These are phyloP conservation scores for Cladosporium sp. DNA, from an alignment of 2,329 filamentous ascomycete genomes.

Conservation along the genomic window DNA sequence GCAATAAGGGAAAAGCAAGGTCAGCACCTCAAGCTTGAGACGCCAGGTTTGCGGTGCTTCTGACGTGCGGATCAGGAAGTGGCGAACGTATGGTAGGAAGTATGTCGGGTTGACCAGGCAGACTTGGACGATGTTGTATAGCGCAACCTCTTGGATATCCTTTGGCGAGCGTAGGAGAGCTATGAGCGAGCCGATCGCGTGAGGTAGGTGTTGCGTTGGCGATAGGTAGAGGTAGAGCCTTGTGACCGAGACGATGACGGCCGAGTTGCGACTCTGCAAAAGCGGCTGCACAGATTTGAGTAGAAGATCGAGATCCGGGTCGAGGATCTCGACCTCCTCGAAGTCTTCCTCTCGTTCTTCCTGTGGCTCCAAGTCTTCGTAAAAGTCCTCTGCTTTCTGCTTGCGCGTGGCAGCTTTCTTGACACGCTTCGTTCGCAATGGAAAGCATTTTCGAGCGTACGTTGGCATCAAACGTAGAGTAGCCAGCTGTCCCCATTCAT, in stretches of 20 bases:
- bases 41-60: constrained; percentile 82
- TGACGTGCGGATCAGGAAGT: constrained; percentile 79
- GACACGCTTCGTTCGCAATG: constrained; percentile 58
- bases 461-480: constrained; percentile 75
- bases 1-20: constrained; percentile 83
- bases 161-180: constrained; percentile 78
- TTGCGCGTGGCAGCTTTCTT: constrained; percentile 46
- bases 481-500: constrained; percentile 94
- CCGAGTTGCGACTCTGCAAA: constrained; percentile 87
- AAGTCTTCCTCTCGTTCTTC: constrained; percentile 44
- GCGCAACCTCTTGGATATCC: constrained; percentile 83
- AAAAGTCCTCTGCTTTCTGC: constrained; percentile 61
- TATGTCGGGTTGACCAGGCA: constrained; percentile 69
- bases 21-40: constrained; percentile 86
- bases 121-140: constrained; percentile 95
- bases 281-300: constrained; percentile 78
- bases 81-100: constrained; percentile 85
- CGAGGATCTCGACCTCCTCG: constrained; percentile 60
- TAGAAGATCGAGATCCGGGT: constrained; percentile 78
- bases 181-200: constrained; percentile 77
- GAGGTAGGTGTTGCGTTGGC: constrained; percentile 68
- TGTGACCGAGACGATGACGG: constrained; percentile 82
- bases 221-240: constrained; percentile 83
- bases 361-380: constrained; percentile 59
- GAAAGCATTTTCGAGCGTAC: constrained; percentile 87